Base-by-base conservation (phyloP, 1,139 yeast species). In the Trichomonascaceae sp. region DNA sequence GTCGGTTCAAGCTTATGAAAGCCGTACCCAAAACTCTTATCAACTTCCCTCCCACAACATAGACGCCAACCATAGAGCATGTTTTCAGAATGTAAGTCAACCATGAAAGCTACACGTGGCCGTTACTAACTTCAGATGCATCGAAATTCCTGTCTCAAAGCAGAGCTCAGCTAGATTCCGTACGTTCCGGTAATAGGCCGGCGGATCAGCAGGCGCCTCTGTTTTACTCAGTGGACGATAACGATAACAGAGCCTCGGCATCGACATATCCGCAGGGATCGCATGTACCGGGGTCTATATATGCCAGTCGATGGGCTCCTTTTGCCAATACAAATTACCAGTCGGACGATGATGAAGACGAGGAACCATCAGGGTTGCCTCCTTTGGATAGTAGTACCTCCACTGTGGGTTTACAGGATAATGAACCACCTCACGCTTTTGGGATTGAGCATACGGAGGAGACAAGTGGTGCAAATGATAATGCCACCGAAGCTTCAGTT, bases 101-200 rank as follows among this genome's bases (percentile, higher is more conserved):
- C 30, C 9, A 18, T 45, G 19, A 1, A 7, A 8, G 24, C 30
- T 43, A 24, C 45, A 12, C 2, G 13, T 6, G 41, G 20, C 27
- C 1, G n/a, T 17, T 38, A 8, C 53, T 24, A 20, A 32, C 30
- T 36, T 2, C 45, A 70, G 73, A 72, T 62, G 73, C 75, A 18
- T 71, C 75, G 43, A 68, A 70, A 62, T 70, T 71, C 55, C 64
- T 71, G 55, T 61, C 74, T 44, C 68, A 68, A 56, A 68, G 74
- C 19, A 70, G 66, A 60, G 60, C 64, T 38, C 58, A 65, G 47
- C 59, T 65, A 54, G 63, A 66, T 43, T 56, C 53, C 44, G 48
- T 20, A 44, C 24, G 44, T 20, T 27, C 50, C 30, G 43, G 32
- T 17, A 27, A 27, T 27, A 27, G 32, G 32, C 32, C 32, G 12